Base-by-base conservation (phyloP, 148 eudicot species). In the Heliosperma pusillum region DNA sequence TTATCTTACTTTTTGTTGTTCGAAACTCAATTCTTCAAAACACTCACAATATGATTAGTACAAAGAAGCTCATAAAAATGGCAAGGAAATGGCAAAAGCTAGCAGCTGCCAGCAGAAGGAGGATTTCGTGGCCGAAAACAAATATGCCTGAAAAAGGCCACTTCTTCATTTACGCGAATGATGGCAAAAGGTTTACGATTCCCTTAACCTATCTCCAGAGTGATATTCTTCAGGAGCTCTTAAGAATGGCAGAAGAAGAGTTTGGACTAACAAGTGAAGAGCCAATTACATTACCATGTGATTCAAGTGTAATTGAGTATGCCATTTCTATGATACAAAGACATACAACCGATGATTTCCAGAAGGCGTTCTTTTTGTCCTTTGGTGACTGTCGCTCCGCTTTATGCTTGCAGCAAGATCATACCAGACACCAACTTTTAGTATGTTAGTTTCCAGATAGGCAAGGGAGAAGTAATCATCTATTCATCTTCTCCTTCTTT, bases 241-340 rank as follows among this genome's bases (percentile, higher is more conserved):
- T 70, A 21, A 24, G 40, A 62, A 68, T 66, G 79, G 79, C 73
- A 40, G 69, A 77, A 59, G 79, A 77, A 59, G 74, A 77, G 67
- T 77, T 77, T 50, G 79, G 74, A 58, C 47, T 69, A 10, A 47
- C 68, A 12, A 69, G 40, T 25, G 68, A 44, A 3, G 74, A 74
- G 33, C 67, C 72, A 27, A 52, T 75, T 9, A 75, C 50, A 21
- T n/a, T 75, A 55, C 78, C 79, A 15, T 68, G 55, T 57, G 79
- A 76, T 59, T 76, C 79, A 19, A 56, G 10, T 30, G 29, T 65
- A 59, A 36, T 76, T 40, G 57, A 56, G 72, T 76, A 76, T 15
- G 65, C 78, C 58, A 66, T 76, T 21, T 69, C 74, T 6, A 59
- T 77, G 12, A 45, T 70, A 9, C 60, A 60, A 52, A 61, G 73